Percentiles rank a stretch among this genome's conserved stretches.
These are phyloP conservation scores for Dactylellina parvicollis DNA, from an alignment of 2,329 filamentous ascomycete genomes.

Conservation along the genomic window DNA sequence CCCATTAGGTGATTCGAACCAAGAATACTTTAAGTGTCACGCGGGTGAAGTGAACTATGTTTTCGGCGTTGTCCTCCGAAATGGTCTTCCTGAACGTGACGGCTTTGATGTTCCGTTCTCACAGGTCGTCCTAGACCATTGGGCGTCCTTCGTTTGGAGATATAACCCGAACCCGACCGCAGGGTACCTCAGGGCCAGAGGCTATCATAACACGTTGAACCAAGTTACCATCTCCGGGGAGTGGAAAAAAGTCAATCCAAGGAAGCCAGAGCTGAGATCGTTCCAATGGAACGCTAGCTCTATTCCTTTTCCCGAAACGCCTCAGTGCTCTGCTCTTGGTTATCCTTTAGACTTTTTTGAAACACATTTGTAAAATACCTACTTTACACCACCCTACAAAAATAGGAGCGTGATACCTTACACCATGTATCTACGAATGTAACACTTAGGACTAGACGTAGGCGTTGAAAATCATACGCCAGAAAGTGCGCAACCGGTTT, in stretches of 20 bases:
- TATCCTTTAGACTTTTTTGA: conserved; percentile 24
- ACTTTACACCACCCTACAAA: too few species aligned
- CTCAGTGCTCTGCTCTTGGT: conserved; percentile 22
- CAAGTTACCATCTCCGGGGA: conserved; percentile 58
- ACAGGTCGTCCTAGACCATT: conserved; percentile 60
- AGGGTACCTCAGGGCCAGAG: conserved; percentile 59
- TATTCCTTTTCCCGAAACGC: conserved; percentile 14
- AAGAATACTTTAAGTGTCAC: conserved; percentile 63
- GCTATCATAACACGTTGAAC: conserved; percentile 58
- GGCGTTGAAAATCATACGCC: too few species aligned
- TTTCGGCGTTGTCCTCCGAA: conserved; percentile 60
- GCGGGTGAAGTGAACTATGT: conserved; percentile 62
- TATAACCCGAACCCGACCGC: conserved; percentile 59
- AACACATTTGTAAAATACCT: conserved; percentile 8
- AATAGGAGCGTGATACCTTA: too few species aligned
- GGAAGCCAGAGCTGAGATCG: conserved; percentile 15
- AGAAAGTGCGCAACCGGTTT: too few species aligned
- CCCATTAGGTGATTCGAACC: conserved; percentile 60
- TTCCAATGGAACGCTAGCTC: conserved; percentile 29
- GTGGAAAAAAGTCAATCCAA: conserved; percentile 57
- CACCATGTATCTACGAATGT: too few species aligned
- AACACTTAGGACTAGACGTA: too few species aligned
- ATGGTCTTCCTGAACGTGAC: conserved; percentile 61
- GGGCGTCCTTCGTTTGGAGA: conserved; percentile 60
- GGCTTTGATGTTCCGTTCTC: conserved; percentile 61